These are phyloP conservation scores for Sorghum bicolor DNA, from an alignment of 176 grass and related monocot species.

Conservation along the genomic window Sorghum_bicolor_NCBIv3 NC_012871.2:73221501-73222000, in stretches of 20 bases:
- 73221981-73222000: background rate
- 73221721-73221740: background rate
- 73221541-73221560: constrained; percentile 21
- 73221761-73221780: background rate
- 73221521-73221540: background rate
- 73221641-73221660: background rate
- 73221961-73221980: background rate
- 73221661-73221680: background rate
- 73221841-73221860: constrained; percentile 56
- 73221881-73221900: constrained; percentile 51
- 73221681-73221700: constrained; percentile 22
- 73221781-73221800: constrained; percentile 37
- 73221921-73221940: constrained; percentile 16
- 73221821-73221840: constrained; percentile 56
- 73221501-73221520: background rate
- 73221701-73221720: background rate
- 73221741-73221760: constrained; percentile 14
- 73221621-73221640: constrained; percentile 28
- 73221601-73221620: background rate
- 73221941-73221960: constrained; percentile 12
- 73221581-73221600: background rate
- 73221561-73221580: background rate
- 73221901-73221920: constrained; percentile 19
- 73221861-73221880: constrained; percentile 83
- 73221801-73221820: constrained; percentile 17